Conservation (phyloP, 306 rosid species). For the Gillenia trifoliata region DNA sequence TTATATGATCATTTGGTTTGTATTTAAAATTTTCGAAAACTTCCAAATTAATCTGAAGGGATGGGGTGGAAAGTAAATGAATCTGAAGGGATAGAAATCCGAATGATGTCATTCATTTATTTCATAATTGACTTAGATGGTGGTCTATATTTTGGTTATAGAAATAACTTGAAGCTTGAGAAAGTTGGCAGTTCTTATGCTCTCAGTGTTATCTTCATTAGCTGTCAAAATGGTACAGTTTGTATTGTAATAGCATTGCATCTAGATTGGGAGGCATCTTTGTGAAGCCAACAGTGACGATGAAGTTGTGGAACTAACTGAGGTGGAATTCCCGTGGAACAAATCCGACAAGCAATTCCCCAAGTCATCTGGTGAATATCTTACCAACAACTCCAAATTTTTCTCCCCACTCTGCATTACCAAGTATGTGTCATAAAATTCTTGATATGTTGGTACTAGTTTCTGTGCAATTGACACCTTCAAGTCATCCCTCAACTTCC, state of each 20-base stretch:
- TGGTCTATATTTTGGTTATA: background rate
- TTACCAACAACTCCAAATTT: conserved; percentile 22
- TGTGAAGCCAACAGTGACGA: conserved; percentile 7
- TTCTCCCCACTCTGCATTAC: conserved; percentile 14
- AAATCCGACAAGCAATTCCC: conserved; percentile 51
- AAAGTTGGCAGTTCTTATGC: background rate
- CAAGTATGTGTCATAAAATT: conserved; percentile 24
- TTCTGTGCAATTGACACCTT: conserved; percentile 42
- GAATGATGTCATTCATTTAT: conserved; percentile 3
- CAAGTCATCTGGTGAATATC: conserved; percentile 45
- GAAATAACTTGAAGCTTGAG: background rate
- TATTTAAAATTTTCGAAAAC: background rate
- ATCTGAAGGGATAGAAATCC: background rate
- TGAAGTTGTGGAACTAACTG: conserved; percentile 13
- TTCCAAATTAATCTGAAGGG: background rate
- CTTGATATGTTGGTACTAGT: conserved; percentile 29
- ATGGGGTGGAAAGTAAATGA: background rate
- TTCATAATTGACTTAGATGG: background rate
- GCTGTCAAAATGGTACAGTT: conserved; percentile 2
- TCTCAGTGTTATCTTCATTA: background rate
- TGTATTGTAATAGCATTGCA: background rate
- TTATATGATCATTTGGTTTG: background rate
- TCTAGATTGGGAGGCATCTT: background rate
- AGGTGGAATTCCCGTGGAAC: conserved; percentile 37
- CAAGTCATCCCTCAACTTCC: conserved; percentile 37